These are phyloP conservation scores for Penicillium glabrum DNA, from an alignment of 2,329 filamentous ascomycete genomes.

Conservation along the genomic window DNA sequence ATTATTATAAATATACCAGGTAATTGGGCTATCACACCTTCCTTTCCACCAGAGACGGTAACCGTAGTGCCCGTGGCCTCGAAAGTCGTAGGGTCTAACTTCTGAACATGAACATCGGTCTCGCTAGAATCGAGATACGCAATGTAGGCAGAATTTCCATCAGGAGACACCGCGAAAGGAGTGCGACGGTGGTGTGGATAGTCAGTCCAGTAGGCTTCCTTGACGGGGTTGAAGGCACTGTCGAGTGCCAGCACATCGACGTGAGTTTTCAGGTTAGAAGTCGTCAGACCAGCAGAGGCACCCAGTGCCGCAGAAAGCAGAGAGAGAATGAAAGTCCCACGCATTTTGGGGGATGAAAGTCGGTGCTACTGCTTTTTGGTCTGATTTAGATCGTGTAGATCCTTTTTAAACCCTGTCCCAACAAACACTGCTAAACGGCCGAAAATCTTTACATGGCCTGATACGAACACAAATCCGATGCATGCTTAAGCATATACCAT, in stretches of 20 bases:
- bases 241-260: constrained; percentile 50
- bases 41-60: constrained; percentile 55
- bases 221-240: constrained; percentile 57
- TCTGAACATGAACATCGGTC: constrained; percentile 58
- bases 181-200: constrained; percentile 62
- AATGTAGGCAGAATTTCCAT: constrained; percentile 59
- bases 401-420: not conserved
- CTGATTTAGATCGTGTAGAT: not conserved
- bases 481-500: not conserved
- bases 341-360: constrained; percentile 18
- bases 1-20: not conserved
- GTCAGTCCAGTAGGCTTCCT: constrained; percentile 62
- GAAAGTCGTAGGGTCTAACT: constrained; percentile 57
- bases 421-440: not conserved
- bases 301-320: constrained; percentile 27
- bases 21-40: constrained; percentile 33
- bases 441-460: not conserved
- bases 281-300: constrained; percentile 19
- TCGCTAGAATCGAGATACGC: constrained; percentile 60
- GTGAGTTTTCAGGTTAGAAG: constrained; percentile 37
- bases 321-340: constrained; percentile 22
- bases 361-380: constrained; percentile 8
- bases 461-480: not conserved
- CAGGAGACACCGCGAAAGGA: constrained; percentile 62
- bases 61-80: constrained; percentile 53